These are phyloP conservation scores for Cronartium ribicola DNA, from an alignment of 1,284 basidiomycete species.

Conservation along the genomic window DNA sequence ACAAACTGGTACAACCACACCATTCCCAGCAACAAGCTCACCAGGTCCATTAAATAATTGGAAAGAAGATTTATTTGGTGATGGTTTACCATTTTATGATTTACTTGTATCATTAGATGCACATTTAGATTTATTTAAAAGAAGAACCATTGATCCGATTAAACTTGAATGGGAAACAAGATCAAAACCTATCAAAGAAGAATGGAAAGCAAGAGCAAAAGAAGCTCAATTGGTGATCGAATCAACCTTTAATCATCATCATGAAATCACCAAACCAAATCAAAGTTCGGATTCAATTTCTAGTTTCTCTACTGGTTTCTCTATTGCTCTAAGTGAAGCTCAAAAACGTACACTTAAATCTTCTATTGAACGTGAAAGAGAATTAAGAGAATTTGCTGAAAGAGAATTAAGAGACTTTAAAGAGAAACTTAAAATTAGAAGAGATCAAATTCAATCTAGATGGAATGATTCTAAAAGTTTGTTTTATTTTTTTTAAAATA, in stretches of 20 bases:
- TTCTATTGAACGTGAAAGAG: conserved; percentile 21
- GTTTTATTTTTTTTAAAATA: conserved; percentile 14
- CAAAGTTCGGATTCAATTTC: not conserved
- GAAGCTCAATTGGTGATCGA: conserved; percentile 31
- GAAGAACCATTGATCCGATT: conserved; percentile 27
- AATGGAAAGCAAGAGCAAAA: conserved; percentile 31
- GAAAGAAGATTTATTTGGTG: conserved; percentile 40
- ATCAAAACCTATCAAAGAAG: conserved; percentile 35
- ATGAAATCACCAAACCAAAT: not conserved
- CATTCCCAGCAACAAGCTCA: not conserved
- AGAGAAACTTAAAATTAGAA: conserved; percentile 43
- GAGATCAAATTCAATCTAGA: conserved; percentile 45
- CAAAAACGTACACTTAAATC: not conserved
- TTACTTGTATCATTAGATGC: conserved; percentile 35
- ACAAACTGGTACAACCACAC: not conserved
- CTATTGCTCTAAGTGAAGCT: conserved; percentile 6
- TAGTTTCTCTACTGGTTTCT: not conserved
- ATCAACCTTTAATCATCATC: conserved; percentile 23
- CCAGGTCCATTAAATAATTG: conserved; percentile 14
- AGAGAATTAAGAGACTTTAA: conserved; percentile 45
- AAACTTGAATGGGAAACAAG: conserved; percentile 33
- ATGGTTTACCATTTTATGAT: conserved; percentile 36
- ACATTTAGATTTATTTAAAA: conserved; percentile 34
- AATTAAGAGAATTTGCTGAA: conserved; percentile 47
- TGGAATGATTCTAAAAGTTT: conserved; percentile 49